Conservation (phyloP, 345 rosid species). For the Hibiscus tridactylites region DNA sequence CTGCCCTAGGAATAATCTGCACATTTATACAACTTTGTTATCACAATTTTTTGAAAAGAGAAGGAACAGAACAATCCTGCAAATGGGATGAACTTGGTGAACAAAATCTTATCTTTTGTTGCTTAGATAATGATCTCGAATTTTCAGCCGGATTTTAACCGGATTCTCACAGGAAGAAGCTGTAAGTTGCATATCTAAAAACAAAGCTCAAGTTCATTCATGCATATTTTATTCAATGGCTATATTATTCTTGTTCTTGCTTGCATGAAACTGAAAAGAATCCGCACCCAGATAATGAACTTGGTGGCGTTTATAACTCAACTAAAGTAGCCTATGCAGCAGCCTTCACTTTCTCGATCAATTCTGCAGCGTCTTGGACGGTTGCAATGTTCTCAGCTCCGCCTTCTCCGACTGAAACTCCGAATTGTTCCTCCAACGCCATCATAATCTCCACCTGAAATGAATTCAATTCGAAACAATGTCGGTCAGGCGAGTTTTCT, state of each 20-base stretch:
- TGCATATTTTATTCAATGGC: background rate
- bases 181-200: background rate
- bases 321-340: constrained; percentile 13
- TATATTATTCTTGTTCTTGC: background rate
- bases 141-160: background rate
- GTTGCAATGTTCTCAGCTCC: constrained; percentile 55
- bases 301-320: too few relatives aligned
- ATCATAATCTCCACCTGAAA: constrained; percentile 54
- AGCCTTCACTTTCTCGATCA: constrained; percentile 48
- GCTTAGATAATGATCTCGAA: background rate
- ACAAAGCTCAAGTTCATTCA: background rate
- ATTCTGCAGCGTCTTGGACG: constrained; percentile 56
- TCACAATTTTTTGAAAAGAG: too few relatives aligned
- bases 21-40: background rate
- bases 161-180: background rate
- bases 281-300: too few relatives aligned
- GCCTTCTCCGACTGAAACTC: constrained; percentile 45
- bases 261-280: background rate
- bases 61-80: background rate
- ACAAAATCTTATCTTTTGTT: background rate
- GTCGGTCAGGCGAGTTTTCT: background rate
- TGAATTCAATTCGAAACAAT: background rate
- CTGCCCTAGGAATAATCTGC: background rate
- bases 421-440: constrained; percentile 62
- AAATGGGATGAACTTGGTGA: background rate